Evolutionary conservation across 345 rosid genomes (phyloP), one percentile per base, ranked within the genome.

Genomic region (Eucalyptus polyanthemos): DNA sequence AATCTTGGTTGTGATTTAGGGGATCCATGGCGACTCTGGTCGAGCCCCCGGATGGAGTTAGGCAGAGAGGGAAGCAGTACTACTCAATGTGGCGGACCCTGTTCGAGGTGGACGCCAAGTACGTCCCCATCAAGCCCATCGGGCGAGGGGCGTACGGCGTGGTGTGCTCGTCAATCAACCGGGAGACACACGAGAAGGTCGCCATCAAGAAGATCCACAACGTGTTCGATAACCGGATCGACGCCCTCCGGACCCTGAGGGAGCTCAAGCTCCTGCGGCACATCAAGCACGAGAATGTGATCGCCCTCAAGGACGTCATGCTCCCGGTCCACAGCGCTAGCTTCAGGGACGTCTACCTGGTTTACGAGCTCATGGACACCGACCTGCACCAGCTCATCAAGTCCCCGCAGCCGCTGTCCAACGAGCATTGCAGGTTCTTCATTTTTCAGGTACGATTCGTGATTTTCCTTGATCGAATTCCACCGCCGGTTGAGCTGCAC

Each of bases 331-430:
- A 92, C 31, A 92, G 87, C 89, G 88, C 90, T 8, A 93, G 95
- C 88, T 97, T 96, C 54, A 95, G 90, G 91, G 99, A 97, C 91
- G 99, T 96, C 4, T 97, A 97, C 76, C 90, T 97, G 94, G 99
- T 97, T 58, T 97, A 94, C 80, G 99, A 97, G 92, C 95, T 97
- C 37, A 97, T 97, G 99, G 99, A 97, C 90, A 96, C 97, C 3
- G 99, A 96, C 93, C 93, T 97, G 91, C 97, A 95, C 93, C 98
- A 96, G 91, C 96, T 97, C 85, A 95, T 97, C 86, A 94, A 94
- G 91, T 96, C 98, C 45, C 86, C 96, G 29, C 97, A 97, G 89
- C 90, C 96, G 10, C 95, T 97, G 9, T 93, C 95, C 80, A 95
- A 92, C 91, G 96, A 97, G 87, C 99, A 97, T 92, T 96, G 95